Base-by-base conservation (phyloP, 768 basidiomycete genomes). In the Tephrocybe sp. region DNA sequence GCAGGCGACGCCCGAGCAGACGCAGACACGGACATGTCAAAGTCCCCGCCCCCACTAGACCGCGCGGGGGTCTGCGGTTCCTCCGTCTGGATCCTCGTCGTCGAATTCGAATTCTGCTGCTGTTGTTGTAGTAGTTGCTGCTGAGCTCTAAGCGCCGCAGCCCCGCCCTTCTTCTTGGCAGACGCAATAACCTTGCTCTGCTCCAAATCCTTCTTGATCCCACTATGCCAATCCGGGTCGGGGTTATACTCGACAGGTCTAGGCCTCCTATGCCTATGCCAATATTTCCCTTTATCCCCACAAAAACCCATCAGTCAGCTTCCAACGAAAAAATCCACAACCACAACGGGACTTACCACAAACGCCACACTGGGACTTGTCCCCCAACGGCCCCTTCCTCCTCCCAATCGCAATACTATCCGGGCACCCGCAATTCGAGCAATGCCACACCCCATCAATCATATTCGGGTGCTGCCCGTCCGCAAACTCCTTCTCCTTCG, bases 391-490 rank as follows among this genome's bases (percentile, higher is more conserved):
- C 1, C 95, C 93, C 60, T 95, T 95, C 57, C 92, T 76, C 53
- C 91, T 73, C 2, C 93, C 93, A 35, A 92, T 72, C 2, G 92
- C 90, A 49, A 96, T 84, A 58, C 71, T 82, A 62, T 92, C 92
- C 0, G 94, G 94, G 63, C 89, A 89, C 5, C 94, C 94, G 59
- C 92, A 97, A 61, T 93, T 96, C 16, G 91, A 92, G 63, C 94
- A 98, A 69, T 93, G 91, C 94, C 94, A 97, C 4, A 89, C 77
- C 1, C 90, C 92, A 56, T 93, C 74, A 62, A 93, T 87, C 58
- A 81, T 75, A 63, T 92, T 89, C 31, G 85, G 76, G 60, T 89
- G 89, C 61, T 90, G 88, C 7, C 89, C 87, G 59, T 92, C 86
- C 32, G 84, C 84, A 61, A 84, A 89, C 66, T 89, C 89, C 61